Evolutionary conservation across 495 filamentous ascomycete species (phyloP).

Genomic region (Aspergillus biplanus): DNA sequence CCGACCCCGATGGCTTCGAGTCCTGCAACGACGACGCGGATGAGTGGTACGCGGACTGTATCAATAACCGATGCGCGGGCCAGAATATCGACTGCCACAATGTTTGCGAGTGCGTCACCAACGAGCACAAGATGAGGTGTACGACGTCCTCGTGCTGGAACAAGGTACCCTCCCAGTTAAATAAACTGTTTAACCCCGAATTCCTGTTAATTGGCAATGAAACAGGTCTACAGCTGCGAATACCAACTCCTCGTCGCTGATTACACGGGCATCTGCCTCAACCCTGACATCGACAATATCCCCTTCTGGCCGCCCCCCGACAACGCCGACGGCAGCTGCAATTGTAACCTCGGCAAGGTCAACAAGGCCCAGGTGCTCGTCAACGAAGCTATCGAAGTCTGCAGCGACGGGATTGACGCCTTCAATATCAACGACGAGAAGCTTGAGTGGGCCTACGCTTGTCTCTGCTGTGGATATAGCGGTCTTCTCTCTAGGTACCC

Average conservation of each 20-base stretch:
- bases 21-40: conserved; percentile 13
- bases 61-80: not conserved
- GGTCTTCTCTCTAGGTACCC: conserved; percentile 1
- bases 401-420: not conserved
- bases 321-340: conserved; percentile 6
- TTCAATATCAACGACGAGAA: not conserved
- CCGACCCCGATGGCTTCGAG: conserved; percentile 8
- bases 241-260: conserved; percentile 8
- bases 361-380: not conserved
- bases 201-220: not conserved
- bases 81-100: conserved; percentile 6
- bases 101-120: not conserved
- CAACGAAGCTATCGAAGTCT: not conserved
- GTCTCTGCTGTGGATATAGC: conserved; percentile 13
- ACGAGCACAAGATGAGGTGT: not conserved
- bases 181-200: not conserved
- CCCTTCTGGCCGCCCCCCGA: conserved; percentile 17
- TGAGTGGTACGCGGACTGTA: conserved; percentile 5
- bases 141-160: conserved; percentile 13
- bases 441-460: not conserved
- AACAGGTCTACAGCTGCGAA: conserved; percentile 18
- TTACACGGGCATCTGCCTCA: not conserved
- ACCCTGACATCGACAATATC: not conserved
- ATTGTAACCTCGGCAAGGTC: conserved; percentile 8
- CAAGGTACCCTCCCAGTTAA: not conserved